Conservation (phyloP, 192 early-diverging fungal genomes). For the Allomyces macrogynus region DNA sequence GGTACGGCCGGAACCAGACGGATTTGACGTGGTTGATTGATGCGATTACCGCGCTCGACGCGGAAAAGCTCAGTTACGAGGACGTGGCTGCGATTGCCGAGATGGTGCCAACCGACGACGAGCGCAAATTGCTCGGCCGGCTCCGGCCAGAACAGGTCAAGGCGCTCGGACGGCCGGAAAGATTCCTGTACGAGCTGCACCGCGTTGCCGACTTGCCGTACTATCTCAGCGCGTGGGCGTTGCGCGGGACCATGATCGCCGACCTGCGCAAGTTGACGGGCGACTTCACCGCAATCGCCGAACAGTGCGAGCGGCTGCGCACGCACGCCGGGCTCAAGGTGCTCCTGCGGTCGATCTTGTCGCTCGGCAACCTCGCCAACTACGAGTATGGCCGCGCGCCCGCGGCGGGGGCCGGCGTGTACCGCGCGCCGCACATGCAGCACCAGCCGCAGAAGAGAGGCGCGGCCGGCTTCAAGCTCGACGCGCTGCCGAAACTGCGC, state of each 20-base stretch:
- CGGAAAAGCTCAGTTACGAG: background rate
- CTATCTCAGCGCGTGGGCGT: constrained; percentile 16
- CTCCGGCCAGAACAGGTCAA: background rate
- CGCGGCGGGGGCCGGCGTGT: constrained; percentile 7
- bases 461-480: constrained; percentile 31
- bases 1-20: background rate
- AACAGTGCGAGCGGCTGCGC: constrained; percentile 14
- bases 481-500: constrained; percentile 24
- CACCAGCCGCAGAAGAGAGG: constrained; percentile 5
- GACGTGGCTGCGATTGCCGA: background rate
- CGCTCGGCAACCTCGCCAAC: constrained; percentile 30
- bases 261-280: constrained; percentile 15
- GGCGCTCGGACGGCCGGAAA: constrained; percentile 27
- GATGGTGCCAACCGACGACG: background rate
- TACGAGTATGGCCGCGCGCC: constrained; percentile 17
- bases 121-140: background rate
- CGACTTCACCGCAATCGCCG: constrained; percentile 11
- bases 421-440: constrained; percentile 24
- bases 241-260: constrained; percentile 8
- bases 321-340: constrained; percentile 19
- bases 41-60: background rate
- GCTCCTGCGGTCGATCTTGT: constrained; percentile 19
- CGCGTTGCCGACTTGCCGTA: constrained; percentile 14
- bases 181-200: constrained; percentile 25
- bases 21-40: background rate